Evolutionary conservation across 352 stramenopile species (phyloP).

Genomic region (Phytophthora pluvialis): DNA sequence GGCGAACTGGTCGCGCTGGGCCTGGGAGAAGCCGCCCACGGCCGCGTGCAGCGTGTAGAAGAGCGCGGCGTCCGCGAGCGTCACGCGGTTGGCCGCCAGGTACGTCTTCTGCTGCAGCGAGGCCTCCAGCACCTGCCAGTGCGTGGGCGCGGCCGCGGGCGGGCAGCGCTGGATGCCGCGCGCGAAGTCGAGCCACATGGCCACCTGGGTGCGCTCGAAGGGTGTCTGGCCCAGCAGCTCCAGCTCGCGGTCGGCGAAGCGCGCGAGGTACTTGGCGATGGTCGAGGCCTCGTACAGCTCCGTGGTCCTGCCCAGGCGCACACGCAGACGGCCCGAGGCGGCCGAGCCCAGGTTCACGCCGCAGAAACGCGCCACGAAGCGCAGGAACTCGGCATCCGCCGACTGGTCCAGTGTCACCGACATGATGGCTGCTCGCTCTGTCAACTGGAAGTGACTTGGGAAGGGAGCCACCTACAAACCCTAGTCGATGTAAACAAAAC

Average conservation of each 20-base stretch:
- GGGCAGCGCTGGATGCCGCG: slow-evolving; percentile 52
- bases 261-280: slow-evolving; percentile 82
- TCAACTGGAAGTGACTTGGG: slow-evolving; percentile 12
- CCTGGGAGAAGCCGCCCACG: slow-evolving; percentile 42
- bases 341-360: slow-evolving; percentile 78
- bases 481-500: neutral
- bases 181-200: slow-evolving; percentile 83
- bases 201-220: slow-evolving; percentile 74
- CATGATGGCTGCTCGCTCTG: slow-evolving; percentile 53
- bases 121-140: slow-evolving; percentile 73
- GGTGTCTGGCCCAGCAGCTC: slow-evolving; percentile 66
- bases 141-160: slow-evolving; percentile 37
- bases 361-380: slow-evolving; percentile 86
- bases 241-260: slow-evolving; percentile 72
- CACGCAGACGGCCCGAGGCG: slow-evolving; percentile 71
- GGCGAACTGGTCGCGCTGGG: slow-evolving; percentile 53
- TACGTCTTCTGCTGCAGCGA: slow-evolving; percentile 68
- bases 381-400: slow-evolving; percentile 70
- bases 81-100: slow-evolving; percentile 71
- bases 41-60: slow-evolving; percentile 68
- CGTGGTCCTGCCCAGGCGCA: slow-evolving; percentile 73
- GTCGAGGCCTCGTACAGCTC: slow-evolving; percentile 76
- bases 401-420: slow-evolving; percentile 87
- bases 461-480: neutral
- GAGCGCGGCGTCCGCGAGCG: slow-evolving; percentile 79